Evolutionary conservation across 1,284 basidiomycete species (phyloP).

Genomic region (Coriolopsis trogii): DNA sequence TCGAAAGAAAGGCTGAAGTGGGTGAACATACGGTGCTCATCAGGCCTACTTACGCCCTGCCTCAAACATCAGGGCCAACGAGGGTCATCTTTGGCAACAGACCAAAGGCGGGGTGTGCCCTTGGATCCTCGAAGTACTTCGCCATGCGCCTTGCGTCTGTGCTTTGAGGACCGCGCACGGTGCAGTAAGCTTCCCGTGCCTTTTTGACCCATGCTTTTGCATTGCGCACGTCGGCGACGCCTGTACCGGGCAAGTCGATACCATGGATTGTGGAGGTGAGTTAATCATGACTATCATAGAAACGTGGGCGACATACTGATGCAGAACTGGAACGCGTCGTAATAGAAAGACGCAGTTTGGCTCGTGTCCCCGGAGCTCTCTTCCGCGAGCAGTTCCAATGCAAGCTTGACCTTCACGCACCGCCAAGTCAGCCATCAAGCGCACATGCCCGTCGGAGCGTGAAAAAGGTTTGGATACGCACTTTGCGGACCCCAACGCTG

Average conservation of each 20-base stretch:
- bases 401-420: constrained; percentile 19
- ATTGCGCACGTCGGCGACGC: constrained; percentile 26
- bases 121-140: constrained; percentile 25
- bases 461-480: constrained; percentile 1
- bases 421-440: neutral
- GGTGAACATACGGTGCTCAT: too few species aligned
- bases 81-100: constrained; percentile 20
- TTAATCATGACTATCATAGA: neutral
- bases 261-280: neutral
- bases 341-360: constrained; percentile 26
- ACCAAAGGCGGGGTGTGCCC: constrained; percentile 24
- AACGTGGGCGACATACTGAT: constrained; percentile 14
- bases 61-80: constrained; percentile 28
- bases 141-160: constrained; percentile 21
- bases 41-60: too few species aligned
- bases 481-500: constrained; percentile 26
- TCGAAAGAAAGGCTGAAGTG: too few species aligned
- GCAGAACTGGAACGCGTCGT: constrained; percentile 33
- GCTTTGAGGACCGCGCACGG: constrained; percentile 26
- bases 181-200: constrained; percentile 28
- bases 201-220: constrained; percentile 32
- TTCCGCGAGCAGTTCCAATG: constrained; percentile 24
- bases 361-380: constrained; percentile 23
- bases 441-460: too few species aligned
- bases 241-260: neutral